Percentiles rank a stretch among this genome's conserved stretches.
phyloP scores from a whole-genome alignment of 2,329 filamentous ascomycete species.

The Parastagonospora nodorum region DNA sequence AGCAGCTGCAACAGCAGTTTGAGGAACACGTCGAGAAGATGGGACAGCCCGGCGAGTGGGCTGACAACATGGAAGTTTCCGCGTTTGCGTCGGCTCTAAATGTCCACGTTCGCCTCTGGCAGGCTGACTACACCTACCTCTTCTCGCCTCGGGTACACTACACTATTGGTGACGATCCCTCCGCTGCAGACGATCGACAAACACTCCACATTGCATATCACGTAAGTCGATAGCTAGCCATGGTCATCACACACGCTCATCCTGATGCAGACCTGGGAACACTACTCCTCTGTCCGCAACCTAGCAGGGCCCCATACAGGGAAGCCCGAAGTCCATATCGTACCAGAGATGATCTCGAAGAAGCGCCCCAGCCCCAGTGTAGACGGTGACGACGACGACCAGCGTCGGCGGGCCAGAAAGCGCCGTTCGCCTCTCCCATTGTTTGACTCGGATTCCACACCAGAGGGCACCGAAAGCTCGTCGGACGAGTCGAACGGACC shows the following conservation, averaged over 20 bases:
- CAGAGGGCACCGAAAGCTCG: constrained; percentile 42
- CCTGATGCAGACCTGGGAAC: constrained; percentile 61
- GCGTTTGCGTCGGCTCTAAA: constrained; percentile 68
- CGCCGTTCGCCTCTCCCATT: constrained; percentile 55
- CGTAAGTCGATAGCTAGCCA: constrained; percentile 50
- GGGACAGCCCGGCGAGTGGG: constrained; percentile 65
- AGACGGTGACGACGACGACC: constrained; percentile 58
- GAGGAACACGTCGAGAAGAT: constrained; percentile 64
- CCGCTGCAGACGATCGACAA: constrained; percentile 38
- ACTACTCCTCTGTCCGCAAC: constrained; percentile 70
- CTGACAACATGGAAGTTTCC: constrained; percentile 69
- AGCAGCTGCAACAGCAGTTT: constrained; percentile 59
- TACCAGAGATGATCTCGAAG: constrained; percentile 37
- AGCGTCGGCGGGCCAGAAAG: constrained; percentile 56
- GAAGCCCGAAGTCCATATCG: constrained; percentile 53
- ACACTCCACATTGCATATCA: constrained; percentile 67
- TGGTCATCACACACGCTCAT: constrained; percentile 19
- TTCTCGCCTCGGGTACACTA: constrained; percentile 50
- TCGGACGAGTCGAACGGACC: constrained; percentile 42
- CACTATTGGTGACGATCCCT: constrained; percentile 30
- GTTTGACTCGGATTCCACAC: constrained; percentile 48
- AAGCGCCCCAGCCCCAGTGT: constrained; percentile 58
- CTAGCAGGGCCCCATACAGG: constrained; percentile 63
- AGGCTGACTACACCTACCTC: constrained; percentile 58
- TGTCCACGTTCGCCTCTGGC: constrained; percentile 67